These are phyloP conservation scores for Vicia faba DNA, from an alignment of 306 rosid genomes.

Conservation along the genomic window DNA sequence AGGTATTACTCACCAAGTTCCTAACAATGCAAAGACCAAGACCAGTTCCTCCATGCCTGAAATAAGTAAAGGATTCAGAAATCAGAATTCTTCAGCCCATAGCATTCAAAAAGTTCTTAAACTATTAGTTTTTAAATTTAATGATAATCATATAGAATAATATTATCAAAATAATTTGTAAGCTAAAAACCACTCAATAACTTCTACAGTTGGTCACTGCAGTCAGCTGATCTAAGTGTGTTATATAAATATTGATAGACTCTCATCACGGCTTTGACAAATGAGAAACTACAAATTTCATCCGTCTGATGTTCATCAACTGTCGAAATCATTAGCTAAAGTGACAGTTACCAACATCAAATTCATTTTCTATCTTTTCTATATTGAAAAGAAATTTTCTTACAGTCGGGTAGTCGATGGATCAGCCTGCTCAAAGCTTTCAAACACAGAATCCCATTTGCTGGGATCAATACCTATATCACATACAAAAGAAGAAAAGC, in stretches of 20 bases:
- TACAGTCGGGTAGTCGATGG: conserved; percentile 97
- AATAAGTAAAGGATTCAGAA: conserved; percentile 37
- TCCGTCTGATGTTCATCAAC: not conserved
- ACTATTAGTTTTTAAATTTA: conserved; percentile 20
- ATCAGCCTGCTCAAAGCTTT: conserved; percentile 99
- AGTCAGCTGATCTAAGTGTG: not conserved
- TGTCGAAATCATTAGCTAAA: not conserved
- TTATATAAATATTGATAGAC: not conserved
- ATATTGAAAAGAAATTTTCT: conserved; percentile 41
- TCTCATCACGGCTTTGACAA: not conserved
- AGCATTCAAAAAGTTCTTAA: conserved; percentile 28
- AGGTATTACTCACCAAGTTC: conserved; percentile 72
- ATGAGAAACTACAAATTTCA: not conserved
- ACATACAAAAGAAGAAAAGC: conserved; percentile 20
- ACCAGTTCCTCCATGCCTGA: conserved; percentile 99
- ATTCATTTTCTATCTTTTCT: not conserved
- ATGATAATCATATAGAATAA: conserved; percentile 13
- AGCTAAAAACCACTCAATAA: not conserved
- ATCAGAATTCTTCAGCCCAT: conserved; percentile 12
- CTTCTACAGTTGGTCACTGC: not conserved
- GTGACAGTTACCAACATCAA: not conserved
- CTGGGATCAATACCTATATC: conserved; percentile 82
- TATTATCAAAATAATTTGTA: conserved; percentile 14
- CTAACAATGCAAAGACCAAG: conserved; percentile 97
- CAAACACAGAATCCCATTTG: conserved; percentile 98